phyloP scores from a whole-genome alignment of 108 stramenopile genomes.

The Discostella stelligeroides region DNA sequence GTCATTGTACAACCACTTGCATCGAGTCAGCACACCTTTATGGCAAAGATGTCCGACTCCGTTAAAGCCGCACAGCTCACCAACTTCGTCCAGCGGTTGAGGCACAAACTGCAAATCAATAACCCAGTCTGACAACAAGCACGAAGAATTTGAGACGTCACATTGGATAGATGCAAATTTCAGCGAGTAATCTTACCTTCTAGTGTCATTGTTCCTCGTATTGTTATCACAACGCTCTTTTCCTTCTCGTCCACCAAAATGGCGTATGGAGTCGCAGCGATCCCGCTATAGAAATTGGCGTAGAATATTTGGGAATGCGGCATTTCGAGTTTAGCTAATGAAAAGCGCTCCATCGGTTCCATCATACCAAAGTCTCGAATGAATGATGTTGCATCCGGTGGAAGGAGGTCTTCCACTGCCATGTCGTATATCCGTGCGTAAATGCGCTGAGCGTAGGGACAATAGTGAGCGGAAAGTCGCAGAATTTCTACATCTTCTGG shows the following conservation, averaged over 20 bases:
- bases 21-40: conserved; percentile 48
- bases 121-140: conserved; percentile 69
- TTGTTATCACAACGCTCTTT: conserved; percentile 39
- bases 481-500: conserved; percentile 27
- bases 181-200: background rate
- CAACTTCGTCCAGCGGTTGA: conserved; percentile 45
- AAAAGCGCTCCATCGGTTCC: conserved; percentile 14
- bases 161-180: background rate
- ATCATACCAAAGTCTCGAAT: conserved; percentile 22
- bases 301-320: conserved; percentile 32
- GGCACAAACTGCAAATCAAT: conserved; percentile 66
- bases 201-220: conserved; percentile 39
- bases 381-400: conserved; percentile 29
- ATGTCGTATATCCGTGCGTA: conserved; percentile 29
- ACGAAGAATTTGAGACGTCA: background rate
- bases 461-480: conserved; percentile 29
- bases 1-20: conserved; percentile 64
- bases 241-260: conserved; percentile 39
- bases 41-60: conserved; percentile 56
- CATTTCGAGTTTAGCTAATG: conserved; percentile 21
- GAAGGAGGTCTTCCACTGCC: conserved; percentile 27
- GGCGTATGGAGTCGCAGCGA: conserved; percentile 42
- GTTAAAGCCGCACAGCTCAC: conserved; percentile 56
- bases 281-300: conserved; percentile 39
- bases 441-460: conserved; percentile 26